phyloP scores from a whole-genome alignment of 371 early-diverging fungal species.

The Mortierella sp. region DNA sequence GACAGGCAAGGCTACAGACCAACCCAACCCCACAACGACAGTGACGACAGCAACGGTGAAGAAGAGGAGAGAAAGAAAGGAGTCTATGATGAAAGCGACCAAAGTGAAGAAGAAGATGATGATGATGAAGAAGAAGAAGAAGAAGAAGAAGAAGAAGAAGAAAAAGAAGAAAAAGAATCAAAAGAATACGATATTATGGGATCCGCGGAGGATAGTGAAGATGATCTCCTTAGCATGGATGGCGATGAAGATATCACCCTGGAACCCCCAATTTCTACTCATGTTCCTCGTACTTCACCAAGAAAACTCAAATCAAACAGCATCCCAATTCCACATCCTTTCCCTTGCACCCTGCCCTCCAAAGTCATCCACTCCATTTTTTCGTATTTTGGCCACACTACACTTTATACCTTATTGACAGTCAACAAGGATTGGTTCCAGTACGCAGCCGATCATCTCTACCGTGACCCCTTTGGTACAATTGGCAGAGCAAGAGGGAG shows the following conservation, averaged over 20 bases:
- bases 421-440: constrained; percentile 26
- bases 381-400: constrained; percentile 3
- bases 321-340: not conserved
- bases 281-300: not conserved
- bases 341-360: constrained; percentile 2
- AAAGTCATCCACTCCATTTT: constrained; percentile 9
- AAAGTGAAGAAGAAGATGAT: not conserved
- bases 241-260: not conserved
- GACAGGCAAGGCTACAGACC: too few species aligned
- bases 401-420: constrained; percentile 16
- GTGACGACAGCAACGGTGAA: not conserved
- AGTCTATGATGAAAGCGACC: not conserved
- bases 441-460: constrained; percentile 5
- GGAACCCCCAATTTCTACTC: not conserved
- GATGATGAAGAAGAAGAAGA: not conserved
- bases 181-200: not conserved
- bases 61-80: not conserved
- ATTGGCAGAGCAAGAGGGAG: not conserved
- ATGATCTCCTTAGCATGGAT: constrained; percentile 6
- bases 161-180: not conserved
- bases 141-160: not conserved
- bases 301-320: not conserved
- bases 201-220: not conserved
- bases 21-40: not conserved
- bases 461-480: constrained; percentile 25